phyloP scores from a whole-genome alignment of 495 filamentous ascomycete species.

The Lepraria neglecta region DNA sequence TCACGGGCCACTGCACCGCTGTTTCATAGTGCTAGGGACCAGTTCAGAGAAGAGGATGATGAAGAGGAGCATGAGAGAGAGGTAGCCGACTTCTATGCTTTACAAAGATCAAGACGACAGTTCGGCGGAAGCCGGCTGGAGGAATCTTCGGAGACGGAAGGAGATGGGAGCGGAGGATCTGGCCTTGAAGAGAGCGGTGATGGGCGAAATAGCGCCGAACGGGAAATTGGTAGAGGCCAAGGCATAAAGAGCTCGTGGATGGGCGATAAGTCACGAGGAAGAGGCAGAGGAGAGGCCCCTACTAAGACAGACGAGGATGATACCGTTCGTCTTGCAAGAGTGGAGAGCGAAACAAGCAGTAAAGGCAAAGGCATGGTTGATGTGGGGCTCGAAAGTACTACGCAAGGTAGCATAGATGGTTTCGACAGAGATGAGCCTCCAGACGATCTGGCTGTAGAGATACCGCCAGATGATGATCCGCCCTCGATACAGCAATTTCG shows the following conservation, averaged over 20 bases:
- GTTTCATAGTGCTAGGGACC: constrained; percentile 82
- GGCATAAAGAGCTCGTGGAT: constrained; percentile 51
- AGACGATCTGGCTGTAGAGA: constrained; percentile 51
- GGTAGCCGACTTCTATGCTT: constrained; percentile 83
- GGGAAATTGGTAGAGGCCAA: constrained; percentile 38
- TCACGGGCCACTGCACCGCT: constrained; percentile 69
- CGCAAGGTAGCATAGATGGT: constrained; percentile 38
- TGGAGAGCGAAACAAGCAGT: constrained; percentile 41
- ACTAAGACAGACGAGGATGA: constrained; percentile 30
- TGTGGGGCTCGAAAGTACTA: constrained; percentile 70
- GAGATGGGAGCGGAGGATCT: constrained; percentile 53
- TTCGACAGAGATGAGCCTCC: constrained; percentile 52
- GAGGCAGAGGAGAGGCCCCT: constrained; percentile 29
- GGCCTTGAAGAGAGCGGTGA: constrained; percentile 48
- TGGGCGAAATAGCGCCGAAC: constrained; percentile 34
- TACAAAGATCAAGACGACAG: constrained; percentile 81
- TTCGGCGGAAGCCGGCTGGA: constrained; percentile 73
- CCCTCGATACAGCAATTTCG: constrained; percentile 83
- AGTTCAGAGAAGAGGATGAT: constrained; percentile 82
- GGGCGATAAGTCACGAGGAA: constrained; percentile 36
- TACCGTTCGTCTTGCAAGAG: constrained; percentile 26
- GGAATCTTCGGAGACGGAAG: constrained; percentile 74
- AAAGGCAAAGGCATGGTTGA: constrained; percentile 75
- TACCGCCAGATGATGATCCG: constrained; percentile 59
- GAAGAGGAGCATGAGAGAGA: constrained; percentile 87